phyloP scores from a whole-genome alignment of 2,329 filamentous ascomycete genomes.

The Tolypocladium paradoxum region DNA sequence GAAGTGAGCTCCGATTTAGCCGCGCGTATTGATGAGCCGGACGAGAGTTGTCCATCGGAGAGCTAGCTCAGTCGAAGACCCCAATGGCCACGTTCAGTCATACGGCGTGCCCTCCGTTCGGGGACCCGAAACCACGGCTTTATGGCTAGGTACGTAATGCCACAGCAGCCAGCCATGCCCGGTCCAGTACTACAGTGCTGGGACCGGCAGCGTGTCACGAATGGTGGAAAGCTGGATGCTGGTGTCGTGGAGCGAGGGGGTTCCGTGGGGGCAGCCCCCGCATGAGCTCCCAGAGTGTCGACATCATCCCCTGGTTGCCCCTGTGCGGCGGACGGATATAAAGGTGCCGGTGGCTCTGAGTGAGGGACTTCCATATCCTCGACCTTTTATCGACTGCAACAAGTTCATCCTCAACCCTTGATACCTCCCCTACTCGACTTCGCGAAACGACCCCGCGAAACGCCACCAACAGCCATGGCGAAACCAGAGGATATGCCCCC shows the following conservation, averaged over 20 bases:
- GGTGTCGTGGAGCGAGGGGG: neutral
- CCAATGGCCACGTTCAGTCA: neutral
- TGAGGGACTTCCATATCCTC: neutral
- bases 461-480: slow-evolving; percentile 17
- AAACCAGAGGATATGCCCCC: slow-evolving; percentile 31
- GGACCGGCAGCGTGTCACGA: neutral
- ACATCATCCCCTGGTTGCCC: neutral
- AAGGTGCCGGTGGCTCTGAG: neutral
- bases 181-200: neutral
- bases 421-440: no score
- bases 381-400: neutral
- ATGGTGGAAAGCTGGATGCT: neutral
- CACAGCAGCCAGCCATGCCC: neutral
- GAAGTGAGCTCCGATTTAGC: neutral
- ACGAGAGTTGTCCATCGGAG: neutral
- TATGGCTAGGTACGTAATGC: neutral
- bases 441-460: neutral
- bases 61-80: neutral
- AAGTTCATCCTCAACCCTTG: neutral
- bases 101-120: neutral
- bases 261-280: neutral
- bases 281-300: neutral
- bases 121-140: neutral
- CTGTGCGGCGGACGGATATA: neutral
- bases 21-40: neutral